These are phyloP conservation scores for Lactifluus piperatus DNA, from an alignment of 768 basidiomycete species.

Conservation along the genomic window DNA sequence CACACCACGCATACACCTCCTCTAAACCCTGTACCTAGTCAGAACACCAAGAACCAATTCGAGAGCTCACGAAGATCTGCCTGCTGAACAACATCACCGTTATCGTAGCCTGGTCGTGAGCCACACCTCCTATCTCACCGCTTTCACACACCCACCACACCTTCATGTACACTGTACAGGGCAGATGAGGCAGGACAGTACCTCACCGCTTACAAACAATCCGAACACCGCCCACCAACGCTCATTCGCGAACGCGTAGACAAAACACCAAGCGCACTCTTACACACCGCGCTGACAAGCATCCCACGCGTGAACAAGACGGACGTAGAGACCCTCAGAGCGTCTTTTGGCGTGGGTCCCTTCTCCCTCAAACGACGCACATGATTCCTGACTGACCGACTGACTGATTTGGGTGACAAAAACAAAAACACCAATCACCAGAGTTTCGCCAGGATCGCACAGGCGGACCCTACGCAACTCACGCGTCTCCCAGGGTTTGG, in stretches of 20 bases:
- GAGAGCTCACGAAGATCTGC: constrained; percentile 89
- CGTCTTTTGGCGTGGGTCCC: constrained; percentile 75
- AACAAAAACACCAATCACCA: too few relatives aligned
- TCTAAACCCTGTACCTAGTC: constrained; percentile 42
- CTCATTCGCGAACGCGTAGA: constrained; percentile 23
- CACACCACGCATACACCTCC: background rate
- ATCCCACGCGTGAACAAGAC: constrained; percentile 97
- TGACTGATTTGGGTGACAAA: too few relatives aligned
- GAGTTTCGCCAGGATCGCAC: constrained; percentile 82
- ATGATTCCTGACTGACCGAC: background rate
- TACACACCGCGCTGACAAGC: constrained; percentile 76
- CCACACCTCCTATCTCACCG: background rate
- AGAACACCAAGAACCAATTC: constrained; percentile 83
- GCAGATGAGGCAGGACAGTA: constrained; percentile 91
- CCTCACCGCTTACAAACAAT: constrained; percentile 41
- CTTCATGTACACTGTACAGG: constrained; percentile 31
- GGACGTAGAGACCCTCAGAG: constrained; percentile 86
- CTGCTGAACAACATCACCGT: constrained; percentile 88
- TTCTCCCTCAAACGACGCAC: constrained; percentile 22
- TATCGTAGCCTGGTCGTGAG: constrained; percentile 86
- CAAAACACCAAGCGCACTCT: constrained; percentile 36
- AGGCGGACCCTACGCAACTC: constrained; percentile 63
- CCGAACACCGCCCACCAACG: constrained; percentile 35
- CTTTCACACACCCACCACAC: too few relatives aligned
- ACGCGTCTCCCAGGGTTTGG: constrained; percentile 88